phyloP scores from a whole-genome alignment of 2,329 filamentous ascomycete genomes.

The Sordariomycetes sp. region DNA sequence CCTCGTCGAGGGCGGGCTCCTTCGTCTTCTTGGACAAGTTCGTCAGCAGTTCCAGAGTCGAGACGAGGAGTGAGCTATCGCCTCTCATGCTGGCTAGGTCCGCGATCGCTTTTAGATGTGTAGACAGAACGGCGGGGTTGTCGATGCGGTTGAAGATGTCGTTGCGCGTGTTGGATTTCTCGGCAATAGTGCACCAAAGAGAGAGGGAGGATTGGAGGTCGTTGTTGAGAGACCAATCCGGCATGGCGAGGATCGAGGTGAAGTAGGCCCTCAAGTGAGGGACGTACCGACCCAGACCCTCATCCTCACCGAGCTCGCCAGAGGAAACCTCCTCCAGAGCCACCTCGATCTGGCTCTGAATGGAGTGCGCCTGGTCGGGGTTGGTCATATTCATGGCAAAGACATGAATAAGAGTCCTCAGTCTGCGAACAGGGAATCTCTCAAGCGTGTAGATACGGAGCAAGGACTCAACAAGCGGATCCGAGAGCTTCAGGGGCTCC shows the following conservation, averaged over 20 bases:
- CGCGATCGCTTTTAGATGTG: slow-evolving; percentile 34
- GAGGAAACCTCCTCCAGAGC: slow-evolving; percentile 20
- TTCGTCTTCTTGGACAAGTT: slow-evolving; percentile 22
- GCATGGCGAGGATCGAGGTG: slow-evolving; percentile 28
- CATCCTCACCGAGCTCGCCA: slow-evolving; percentile 29
- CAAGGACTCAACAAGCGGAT: slow-evolving; percentile 30
- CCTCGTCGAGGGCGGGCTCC: slow-evolving; percentile 14
- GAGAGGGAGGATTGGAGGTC: slow-evolving; percentile 22
- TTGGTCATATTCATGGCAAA: slow-evolving; percentile 34
- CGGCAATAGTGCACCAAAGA: slow-evolving; percentile 29
- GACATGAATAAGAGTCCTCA: slow-evolving; percentile 36
- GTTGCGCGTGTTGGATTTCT: slow-evolving; percentile 20
- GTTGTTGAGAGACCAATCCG: slow-evolving; percentile 15
- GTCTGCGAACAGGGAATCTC: slow-evolving; percentile 35
- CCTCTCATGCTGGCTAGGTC: slow-evolving; percentile 39
- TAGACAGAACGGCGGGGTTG: slow-evolving; percentile 31
- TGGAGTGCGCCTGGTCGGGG: slow-evolving; percentile 20
- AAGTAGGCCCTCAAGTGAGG: slow-evolving; percentile 33
- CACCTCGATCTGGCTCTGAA: slow-evolving; percentile 24
- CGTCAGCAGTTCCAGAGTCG: slow-evolving; percentile 30
- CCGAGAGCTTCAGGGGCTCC: slow-evolving; percentile 24
- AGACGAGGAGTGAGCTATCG: slow-evolving; percentile 28
- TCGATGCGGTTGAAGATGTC: slow-evolving; percentile 32
- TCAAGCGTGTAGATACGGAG: slow-evolving; percentile 35
- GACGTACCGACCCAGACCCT: slow-evolving; percentile 26